Base-by-base conservation (phyloP, 805 yeast species). In the Yarrowia yakushimensis region DNA sequence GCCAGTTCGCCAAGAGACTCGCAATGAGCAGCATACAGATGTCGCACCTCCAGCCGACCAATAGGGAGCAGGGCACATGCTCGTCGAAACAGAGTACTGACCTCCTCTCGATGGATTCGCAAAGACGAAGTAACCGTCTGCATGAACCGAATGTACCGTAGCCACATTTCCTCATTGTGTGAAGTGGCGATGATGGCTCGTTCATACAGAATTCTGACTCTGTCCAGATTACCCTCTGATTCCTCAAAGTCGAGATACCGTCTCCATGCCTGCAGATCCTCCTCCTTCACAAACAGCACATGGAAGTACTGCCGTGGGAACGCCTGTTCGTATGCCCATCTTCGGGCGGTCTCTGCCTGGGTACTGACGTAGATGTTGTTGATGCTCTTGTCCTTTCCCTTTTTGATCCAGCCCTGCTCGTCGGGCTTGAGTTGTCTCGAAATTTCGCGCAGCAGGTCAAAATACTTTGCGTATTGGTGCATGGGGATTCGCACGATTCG, bases 381-480 rank as follows among this genome's bases (percentile, higher is more conserved):
- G 33, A 34, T 31, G 17, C 37, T 39, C 39, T 55, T 55, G 22
- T 55, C 61, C 48, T 55, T 55, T n/a, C 61, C 48, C 43, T 59
- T 59, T 17, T 41, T 39, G 28, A 55, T n/a, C 46, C 48, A 39
- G 28, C 37, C 18, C 31, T 30, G 9, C 20, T 55, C 48, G 28
- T 55, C 48, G 7, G 36, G 28, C 2, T 62, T 76, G 59, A 69
- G 75, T 74, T 30, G 72, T 69, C 55, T 77, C 15, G 68, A 64
- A 12, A 72, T 22, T n/a, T 59, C 62, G n/a, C 68, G 64, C 65
- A 72, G 74, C 65, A 69, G 78, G 70, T 76, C 84, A 69, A 82
- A 88, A 71, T 86, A 93, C 66, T 82, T 84, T 0, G 97, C 86
- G 71, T 90, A 92, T 69, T 91, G 96, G 73, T 93, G 93, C 46